These are phyloP conservation scores for Cladosporium sp. DNA, from an alignment of 2,329 filamentous ascomycete genomes.

Conservation along the genomic window DNA sequence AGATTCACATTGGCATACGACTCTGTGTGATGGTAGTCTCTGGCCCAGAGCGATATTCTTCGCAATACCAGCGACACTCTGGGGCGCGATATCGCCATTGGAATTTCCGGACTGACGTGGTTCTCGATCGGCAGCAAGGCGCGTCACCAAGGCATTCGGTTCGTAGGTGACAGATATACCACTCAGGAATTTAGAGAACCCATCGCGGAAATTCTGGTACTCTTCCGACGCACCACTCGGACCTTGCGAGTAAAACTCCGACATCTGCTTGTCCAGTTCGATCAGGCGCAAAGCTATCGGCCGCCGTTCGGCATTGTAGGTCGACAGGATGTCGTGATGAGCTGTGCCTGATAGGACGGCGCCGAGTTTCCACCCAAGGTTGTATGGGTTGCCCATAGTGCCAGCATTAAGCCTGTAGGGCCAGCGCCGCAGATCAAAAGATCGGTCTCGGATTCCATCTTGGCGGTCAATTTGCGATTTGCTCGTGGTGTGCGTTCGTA, in stretches of 20 bases:
- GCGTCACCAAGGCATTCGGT: background rate
- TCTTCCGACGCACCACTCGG: background rate
- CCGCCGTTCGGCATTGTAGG: conserved; percentile 55
- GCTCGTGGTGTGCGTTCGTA: too few relatives aligned
- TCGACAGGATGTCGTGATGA: conserved; percentile 47
- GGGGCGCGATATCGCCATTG: background rate
- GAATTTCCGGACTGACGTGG: background rate
- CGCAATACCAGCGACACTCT: background rate
- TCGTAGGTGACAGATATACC: background rate
- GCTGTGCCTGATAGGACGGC: conserved; percentile 16
- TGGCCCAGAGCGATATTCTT: background rate
- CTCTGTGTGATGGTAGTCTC: background rate
- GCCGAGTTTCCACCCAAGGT: conserved; percentile 27
- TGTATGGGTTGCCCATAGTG: background rate
- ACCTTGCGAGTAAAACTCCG: background rate
- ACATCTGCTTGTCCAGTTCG: conserved; percentile 20
- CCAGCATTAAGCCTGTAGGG: too few relatives aligned
- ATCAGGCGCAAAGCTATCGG: conserved; percentile 66
- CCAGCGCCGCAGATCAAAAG: too few relatives aligned
- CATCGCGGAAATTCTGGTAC: background rate
- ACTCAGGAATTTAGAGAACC: background rate
- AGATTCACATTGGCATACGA: background rate
- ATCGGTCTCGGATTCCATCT: too few relatives aligned
- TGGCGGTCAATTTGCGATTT: too few relatives aligned
- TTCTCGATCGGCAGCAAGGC: background rate